Percentiles rank a stretch among this genome's conserved stretches.
These are phyloP conservation scores for Diaporthe citri DNA, from an alignment of 2,329 filamentous ascomycete genomes.

Conservation along the genomic window DNA sequence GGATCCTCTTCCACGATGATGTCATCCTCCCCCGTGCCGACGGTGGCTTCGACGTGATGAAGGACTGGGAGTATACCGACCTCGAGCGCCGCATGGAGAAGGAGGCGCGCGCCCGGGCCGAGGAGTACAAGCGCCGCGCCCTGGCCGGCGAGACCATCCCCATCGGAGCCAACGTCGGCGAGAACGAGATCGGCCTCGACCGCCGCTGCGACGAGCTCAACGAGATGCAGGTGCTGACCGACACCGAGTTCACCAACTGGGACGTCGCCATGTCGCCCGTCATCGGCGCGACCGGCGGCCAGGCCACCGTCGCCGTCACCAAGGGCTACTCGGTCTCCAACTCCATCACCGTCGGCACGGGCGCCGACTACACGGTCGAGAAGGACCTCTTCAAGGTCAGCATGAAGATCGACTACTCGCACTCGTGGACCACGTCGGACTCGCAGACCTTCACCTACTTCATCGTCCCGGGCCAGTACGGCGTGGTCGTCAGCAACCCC, in stretches of 20 bases:
- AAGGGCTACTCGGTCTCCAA: conserved; percentile 53
- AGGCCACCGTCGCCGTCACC: conserved; percentile 47
- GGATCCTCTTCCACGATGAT: conserved; percentile 10
- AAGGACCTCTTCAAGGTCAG: conserved; percentile 45
- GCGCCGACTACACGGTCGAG: not conserved
- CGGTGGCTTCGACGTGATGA: conserved; percentile 24
- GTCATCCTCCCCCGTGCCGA: conserved; percentile 24
- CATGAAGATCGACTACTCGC: conserved; percentile 43
- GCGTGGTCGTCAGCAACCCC: conserved; percentile 54
- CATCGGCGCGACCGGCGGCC: conserved; percentile 46
- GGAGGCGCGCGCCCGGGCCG: conserved; percentile 4
- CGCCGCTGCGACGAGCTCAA: conserved; percentile 40
- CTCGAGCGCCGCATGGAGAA: conserved; percentile 20
- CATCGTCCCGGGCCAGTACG: conserved; percentile 53
- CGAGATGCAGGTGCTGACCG: conserved; percentile 45
- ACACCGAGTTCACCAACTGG: conserved; percentile 53
- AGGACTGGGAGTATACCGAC: conserved; percentile 22
- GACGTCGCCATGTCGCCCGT: conserved; percentile 53
- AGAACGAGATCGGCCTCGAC: not conserved
- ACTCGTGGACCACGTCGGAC: conserved; percentile 50
- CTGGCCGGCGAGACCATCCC: conserved; percentile 1
- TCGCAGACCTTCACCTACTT: conserved; percentile 48
- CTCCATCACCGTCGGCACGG: conserved; percentile 23
- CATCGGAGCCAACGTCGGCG: not conserved
- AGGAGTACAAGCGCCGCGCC: conserved; percentile 13